These are phyloP conservation scores for Cladosporium austrohemisphaericum DNA, from an alignment of 2,329 filamentous ascomycete genomes.

Conservation along the genomic window DNA sequence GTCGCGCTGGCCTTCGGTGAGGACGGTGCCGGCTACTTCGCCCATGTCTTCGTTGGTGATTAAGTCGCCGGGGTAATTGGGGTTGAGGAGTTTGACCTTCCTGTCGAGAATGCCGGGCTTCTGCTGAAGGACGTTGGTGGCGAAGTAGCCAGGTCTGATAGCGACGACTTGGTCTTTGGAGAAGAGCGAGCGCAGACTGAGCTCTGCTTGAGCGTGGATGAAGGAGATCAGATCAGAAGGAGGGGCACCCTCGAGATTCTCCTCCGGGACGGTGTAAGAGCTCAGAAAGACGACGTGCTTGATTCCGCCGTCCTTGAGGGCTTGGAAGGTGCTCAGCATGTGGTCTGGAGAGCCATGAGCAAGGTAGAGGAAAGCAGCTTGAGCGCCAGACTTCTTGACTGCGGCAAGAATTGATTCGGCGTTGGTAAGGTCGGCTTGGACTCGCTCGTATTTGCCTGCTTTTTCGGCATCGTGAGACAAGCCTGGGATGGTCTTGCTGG, in stretches of 20 bases:
- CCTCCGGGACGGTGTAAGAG: conserved; percentile 33
- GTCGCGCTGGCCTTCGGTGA: conserved; percentile 33
- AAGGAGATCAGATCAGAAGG: conserved; percentile 37
- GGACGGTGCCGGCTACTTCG: conserved; percentile 38
- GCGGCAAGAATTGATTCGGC: conserved; percentile 41
- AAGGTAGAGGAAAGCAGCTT: conserved; percentile 48
- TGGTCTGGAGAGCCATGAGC: conserved; percentile 33
- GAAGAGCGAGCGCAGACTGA: conserved; percentile 41
- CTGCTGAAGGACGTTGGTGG: conserved; percentile 37
- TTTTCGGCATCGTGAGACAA: conserved; percentile 31
- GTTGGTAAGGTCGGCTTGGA: conserved; percentile 45
- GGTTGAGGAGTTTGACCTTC: conserved; percentile 32
- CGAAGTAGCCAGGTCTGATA: conserved; percentile 44
- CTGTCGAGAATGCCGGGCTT: conserved; percentile 29
- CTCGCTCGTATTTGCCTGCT: conserved; percentile 32
- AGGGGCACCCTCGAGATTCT: conserved; percentile 23
- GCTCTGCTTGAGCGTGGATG: conserved; percentile 45
- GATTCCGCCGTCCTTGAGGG: conserved; percentile 45
- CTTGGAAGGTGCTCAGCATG: conserved; percentile 40
- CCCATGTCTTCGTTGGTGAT: conserved; percentile 47
- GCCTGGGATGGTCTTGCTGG: conserved; percentile 41
- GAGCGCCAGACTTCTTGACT: conserved; percentile 42
- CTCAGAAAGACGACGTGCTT: conserved; percentile 48
- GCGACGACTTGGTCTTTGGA: conserved; percentile 38
- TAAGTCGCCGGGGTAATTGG: conserved; percentile 36